These are phyloP conservation scores for Hirschioporus abietinus DNA, from an alignment of 768 basidiomycete genomes.

Conservation along the genomic window DNA sequence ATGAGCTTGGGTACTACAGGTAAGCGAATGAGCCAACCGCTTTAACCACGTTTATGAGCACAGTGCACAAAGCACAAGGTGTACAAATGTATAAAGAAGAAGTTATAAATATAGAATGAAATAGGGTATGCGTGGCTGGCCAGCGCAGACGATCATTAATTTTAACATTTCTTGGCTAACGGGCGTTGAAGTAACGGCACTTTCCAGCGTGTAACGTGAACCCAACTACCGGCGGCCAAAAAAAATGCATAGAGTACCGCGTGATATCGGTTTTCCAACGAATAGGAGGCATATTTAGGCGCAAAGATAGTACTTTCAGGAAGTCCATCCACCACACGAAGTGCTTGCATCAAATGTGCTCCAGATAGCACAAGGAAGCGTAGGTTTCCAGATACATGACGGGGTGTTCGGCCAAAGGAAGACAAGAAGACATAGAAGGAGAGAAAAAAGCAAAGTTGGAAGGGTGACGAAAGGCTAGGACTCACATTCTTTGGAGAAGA, in stretches of 20 bases:
- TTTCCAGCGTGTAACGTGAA: neutral
- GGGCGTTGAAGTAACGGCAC: neutral
- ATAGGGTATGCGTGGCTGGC: neutral
- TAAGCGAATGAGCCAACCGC: neutral
- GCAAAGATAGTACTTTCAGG: neutral
- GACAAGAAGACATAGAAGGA: neutral
- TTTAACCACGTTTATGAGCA: neutral
- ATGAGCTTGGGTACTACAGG: slow-evolving; percentile 73
- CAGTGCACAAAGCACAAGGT: slow-evolving; percentile 10
- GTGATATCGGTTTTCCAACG: neutral
- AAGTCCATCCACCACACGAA: neutral
- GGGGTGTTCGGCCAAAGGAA: neutral
- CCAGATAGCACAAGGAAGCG: neutral
- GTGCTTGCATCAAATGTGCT: neutral
- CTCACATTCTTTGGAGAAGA: slow-evolving; percentile 81
- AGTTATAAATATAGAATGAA: slow-evolving; percentile 6
- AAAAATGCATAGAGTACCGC: neutral
- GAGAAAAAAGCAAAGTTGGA: neutral
- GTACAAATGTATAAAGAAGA: slow-evolving; percentile 11
- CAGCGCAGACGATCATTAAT: neutral
- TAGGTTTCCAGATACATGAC: neutral
- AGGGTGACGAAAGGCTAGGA: slow-evolving; percentile 11
- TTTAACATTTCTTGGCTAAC: neutral
- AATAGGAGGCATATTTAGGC: neutral
- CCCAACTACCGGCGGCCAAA: neutral